Conservation (phyloP, 2,329 filamentous ascomycete species). For the Aureobasidium sp. region DNA sequence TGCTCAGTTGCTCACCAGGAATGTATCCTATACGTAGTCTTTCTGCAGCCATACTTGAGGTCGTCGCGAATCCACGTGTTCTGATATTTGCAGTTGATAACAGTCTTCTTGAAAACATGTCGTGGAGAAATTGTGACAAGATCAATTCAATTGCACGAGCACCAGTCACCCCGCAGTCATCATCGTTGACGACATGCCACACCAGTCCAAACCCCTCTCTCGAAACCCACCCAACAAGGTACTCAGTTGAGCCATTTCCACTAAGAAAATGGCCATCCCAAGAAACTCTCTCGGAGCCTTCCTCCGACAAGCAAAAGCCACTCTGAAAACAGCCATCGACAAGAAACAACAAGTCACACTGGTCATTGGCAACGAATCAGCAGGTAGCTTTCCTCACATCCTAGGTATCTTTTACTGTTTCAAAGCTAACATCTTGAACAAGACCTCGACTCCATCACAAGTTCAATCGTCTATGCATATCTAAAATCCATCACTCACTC, state of each 20-base stretch:
- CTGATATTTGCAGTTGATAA: neutral
- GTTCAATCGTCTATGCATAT: slow-evolving; percentile 65
- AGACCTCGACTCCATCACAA: slow-evolving; percentile 78
- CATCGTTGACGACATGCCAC: slow-evolving; percentile 3
- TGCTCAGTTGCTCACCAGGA: slow-evolving; percentile 17
- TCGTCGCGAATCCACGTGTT: neutral
- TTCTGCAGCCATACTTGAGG: slow-evolving; percentile 13
- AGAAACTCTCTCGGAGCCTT: slow-evolving; percentile 40
- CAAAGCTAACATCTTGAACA: slow-evolving; percentile 23
- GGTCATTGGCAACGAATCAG: slow-evolving; percentile 48
- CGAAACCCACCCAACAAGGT: neutral
- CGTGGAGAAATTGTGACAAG: neutral
- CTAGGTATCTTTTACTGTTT: no score
- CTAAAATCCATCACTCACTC: slow-evolving; percentile 42
- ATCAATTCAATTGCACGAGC: neutral
- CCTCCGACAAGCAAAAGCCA: slow-evolving; percentile 36
- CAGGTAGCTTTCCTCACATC: slow-evolving; percentile 16
- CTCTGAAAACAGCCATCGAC: slow-evolving; percentile 33
- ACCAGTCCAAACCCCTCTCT: neutral
- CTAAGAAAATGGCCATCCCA: slow-evolving; percentile 33
- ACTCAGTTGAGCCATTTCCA: neutral
- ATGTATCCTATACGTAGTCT: slow-evolving; percentile 25
- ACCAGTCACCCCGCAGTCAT: neutral
- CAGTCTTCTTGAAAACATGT: neutral
- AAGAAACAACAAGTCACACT: slow-evolving; percentile 37